Conservation (phyloP, 1,284 basidiomycete genomes). For the Pseudozyma sp. region DNA sequence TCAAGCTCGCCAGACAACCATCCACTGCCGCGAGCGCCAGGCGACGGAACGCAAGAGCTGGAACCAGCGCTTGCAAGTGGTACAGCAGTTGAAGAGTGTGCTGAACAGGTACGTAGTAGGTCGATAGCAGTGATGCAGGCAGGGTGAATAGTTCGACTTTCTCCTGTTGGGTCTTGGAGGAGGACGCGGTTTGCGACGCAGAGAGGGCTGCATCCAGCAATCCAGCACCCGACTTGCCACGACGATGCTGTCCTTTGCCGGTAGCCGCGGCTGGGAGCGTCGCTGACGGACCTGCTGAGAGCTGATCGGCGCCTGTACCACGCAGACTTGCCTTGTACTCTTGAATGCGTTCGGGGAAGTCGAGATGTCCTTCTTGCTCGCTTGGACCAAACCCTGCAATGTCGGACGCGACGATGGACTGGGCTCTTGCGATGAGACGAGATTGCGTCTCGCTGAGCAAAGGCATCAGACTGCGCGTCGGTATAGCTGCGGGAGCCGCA, state of each 20-base stretch:
- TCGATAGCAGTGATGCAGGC: slow-evolving; percentile 8
- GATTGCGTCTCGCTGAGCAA: slow-evolving; percentile 37
- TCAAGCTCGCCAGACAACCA: slow-evolving; percentile 22
- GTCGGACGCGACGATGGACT: slow-evolving; percentile 24
- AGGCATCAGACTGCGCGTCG: slow-evolving; percentile 17
- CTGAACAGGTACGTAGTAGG: slow-evolving; percentile 40
- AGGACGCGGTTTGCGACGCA: slow-evolving; percentile 29
- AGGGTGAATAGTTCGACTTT: slow-evolving; percentile 45
- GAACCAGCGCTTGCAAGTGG: slow-evolving; percentile 33
- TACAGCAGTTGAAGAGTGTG: slow-evolving; percentile 36
- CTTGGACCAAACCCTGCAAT: slow-evolving; percentile 31
- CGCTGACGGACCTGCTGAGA: not conserved
- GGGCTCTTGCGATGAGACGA: slow-evolving; percentile 31
- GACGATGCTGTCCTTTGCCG: slow-evolving; percentile 13
- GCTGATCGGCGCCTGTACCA: not conserved
- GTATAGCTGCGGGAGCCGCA: not conserved
- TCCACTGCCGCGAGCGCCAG: slow-evolving; percentile 28
- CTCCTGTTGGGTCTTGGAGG: slow-evolving; percentile 21
- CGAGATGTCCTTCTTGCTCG: slow-evolving; percentile 36
- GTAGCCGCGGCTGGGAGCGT: not conserved
- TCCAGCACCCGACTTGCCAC: slow-evolving; percentile 48
- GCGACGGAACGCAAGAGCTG: slow-evolving; percentile 23
- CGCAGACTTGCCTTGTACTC: slow-evolving; percentile 10
- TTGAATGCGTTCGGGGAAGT: slow-evolving; percentile 37
- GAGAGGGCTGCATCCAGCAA: slow-evolving; percentile 44